A percentile compares a stretch with the other conserved stretches of the same genome.
phyloP scores from a whole-genome alignment of 768 basidiomycete species.

The Mrakia frigida region DNA sequence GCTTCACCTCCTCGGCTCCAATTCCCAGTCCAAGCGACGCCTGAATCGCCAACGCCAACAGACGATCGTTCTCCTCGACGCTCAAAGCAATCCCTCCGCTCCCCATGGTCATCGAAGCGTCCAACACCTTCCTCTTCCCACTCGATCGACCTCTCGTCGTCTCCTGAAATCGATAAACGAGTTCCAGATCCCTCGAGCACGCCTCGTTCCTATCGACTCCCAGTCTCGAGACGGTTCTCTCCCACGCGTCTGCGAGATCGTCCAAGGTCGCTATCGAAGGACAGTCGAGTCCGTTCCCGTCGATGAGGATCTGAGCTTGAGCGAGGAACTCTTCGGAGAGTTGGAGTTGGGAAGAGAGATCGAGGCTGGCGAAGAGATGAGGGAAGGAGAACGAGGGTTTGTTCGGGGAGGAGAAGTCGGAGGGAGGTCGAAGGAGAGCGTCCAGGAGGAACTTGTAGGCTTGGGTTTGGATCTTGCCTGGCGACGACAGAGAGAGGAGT shows the following conservation, averaged over 20 bases:
- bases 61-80: conserved; percentile 34
- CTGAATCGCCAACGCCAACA: conserved; percentile 9
- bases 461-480: conserved; percentile 27
- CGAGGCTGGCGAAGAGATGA: conserved; percentile 38
- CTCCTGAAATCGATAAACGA: conserved; percentile 41
- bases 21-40: neutral
- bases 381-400: neutral
- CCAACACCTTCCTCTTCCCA: conserved; percentile 22
- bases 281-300: conserved; percentile 39
- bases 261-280: conserved; percentile 34
- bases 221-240: conserved; percentile 36
- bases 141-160: conserved; percentile 11
- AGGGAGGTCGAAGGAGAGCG: conserved; percentile 17
- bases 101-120: conserved; percentile 20
- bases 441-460: conserved; percentile 27
- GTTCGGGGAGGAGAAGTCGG: conserved; percentile 1
- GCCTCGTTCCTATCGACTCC: conserved; percentile 37
- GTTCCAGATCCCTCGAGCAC: conserved; percentile 39
- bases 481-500: neutral
- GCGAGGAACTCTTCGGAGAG: conserved; percentile 41
- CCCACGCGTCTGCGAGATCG: conserved; percentile 39
- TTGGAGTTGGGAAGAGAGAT: conserved; percentile 33
- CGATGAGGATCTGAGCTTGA: conserved; percentile 39
- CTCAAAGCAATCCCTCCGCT: neutral
- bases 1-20: too few relatives aligned